Conservation (phyloP, 2,329 filamentous ascomycete species). For the Lecanicillium sp. region DNA sequence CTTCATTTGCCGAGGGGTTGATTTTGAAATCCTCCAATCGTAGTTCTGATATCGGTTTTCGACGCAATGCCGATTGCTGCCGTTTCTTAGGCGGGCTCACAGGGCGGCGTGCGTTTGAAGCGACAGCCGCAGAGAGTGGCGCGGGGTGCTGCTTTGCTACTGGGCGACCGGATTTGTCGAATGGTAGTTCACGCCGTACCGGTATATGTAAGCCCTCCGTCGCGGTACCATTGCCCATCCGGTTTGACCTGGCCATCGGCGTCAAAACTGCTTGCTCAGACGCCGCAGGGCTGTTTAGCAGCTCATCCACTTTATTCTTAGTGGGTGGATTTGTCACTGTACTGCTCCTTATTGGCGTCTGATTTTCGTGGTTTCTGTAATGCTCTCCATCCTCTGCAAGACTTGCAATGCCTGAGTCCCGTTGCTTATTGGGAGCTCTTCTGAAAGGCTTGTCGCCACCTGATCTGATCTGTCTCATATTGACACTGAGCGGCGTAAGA, state of each 20-base stretch:
- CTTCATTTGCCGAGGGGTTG: constrained; percentile 65
- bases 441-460: constrained; percentile 13
- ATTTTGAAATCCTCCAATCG: constrained; percentile 70
- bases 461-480: constrained; percentile 18
- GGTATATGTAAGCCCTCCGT: constrained; percentile 23
- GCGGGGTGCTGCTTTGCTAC: not conserved
- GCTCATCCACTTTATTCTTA: constrained; percentile 22
- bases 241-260: constrained; percentile 16
- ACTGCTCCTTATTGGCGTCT: constrained; percentile 6
- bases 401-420: constrained; percentile 29
- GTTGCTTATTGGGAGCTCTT: constrained; percentile 13
- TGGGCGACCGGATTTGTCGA: constrained; percentile 18
- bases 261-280: constrained; percentile 16
- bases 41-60: constrained; percentile 48
- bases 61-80: constrained; percentile 37
- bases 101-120: not conserved
- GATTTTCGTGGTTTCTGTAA: constrained; percentile 11
- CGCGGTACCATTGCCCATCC: constrained; percentile 10
- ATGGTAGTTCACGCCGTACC: constrained; percentile 34
- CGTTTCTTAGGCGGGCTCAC: not conserved
- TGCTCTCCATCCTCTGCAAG: constrained; percentile 41
- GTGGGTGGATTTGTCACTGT: constrained; percentile 7
- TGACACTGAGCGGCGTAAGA: constrained; percentile 29
- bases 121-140: not conserved
- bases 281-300: constrained; percentile 23